Evolutionary conservation across 495 filamentous ascomycete species (phyloP), one percentile per base, ranked within the genome.

Genomic region (Hypomontagnella submonticulosa): DNA sequence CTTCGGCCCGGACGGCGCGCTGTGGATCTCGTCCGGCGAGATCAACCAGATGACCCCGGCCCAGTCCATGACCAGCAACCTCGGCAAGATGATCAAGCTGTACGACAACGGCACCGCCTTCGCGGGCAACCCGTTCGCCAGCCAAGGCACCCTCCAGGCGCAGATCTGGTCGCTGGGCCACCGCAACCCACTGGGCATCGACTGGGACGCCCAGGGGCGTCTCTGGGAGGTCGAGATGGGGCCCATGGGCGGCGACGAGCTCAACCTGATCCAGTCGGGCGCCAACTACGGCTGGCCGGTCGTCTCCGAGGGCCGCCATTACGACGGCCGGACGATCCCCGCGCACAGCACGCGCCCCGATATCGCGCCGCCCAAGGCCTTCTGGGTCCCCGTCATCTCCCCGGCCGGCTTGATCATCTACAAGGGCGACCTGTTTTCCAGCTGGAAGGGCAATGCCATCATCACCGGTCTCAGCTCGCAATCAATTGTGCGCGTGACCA

Each of bases 181-280:
- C 63, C 74, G 74, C 38, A 76, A 76, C 66, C 74, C 74, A 27
- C 65, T 76, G n/a, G 74, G 74, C 51, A 76, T 76, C 34, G 74
- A 74, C 72, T 74, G 67, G 59, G 74, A 76, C 61, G 74, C 67
- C 30, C 51, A 76, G 61, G 72, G 72, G 4, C 74, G 74, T 20
- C 72, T 76, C 42, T 76, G 74, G 74, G 74, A 76, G 66, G 63
- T 76, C 54, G 74, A 76, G 57, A 76, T 76, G 74, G 74, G 74
- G 5, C 74, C 74, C 43, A 73, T 73, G 74, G 74, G 74, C 50
- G 74, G 74, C 57, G 74, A 76, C 52, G 74, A 76, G 70, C 62
- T 76, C 61, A 76, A 76, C 68, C 72, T 76, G 52, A 74, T 76
- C 53, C 16, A 73, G 49, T 55, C 40, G 58, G 74, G 74, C 66